Evolutionary conservation across 1,284 basidiomycete species (phyloP).

Genomic region (Ustilago bromivora): DNA sequence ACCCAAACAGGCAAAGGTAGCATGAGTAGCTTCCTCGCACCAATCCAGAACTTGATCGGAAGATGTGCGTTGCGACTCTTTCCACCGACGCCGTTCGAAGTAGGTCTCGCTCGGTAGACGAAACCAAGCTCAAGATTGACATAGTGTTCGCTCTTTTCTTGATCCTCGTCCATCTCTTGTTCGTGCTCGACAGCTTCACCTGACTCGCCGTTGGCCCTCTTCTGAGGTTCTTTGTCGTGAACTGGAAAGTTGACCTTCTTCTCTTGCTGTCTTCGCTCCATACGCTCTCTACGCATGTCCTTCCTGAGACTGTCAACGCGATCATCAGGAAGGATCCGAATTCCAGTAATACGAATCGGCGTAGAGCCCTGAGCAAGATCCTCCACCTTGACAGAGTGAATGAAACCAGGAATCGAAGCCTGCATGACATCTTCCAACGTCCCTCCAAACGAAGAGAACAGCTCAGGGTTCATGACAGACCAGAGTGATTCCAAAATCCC

Average conservation of each 20-base stretch:
- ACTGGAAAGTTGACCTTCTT: slow-evolving; percentile 8
- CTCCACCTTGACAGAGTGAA: slow-evolving; percentile 55
- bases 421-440: slow-evolving; percentile 60
- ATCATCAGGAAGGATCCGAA: slow-evolving; percentile 40
- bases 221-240: neutral
- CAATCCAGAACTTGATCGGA: slow-evolving; percentile 55
- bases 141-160: slow-evolving; percentile 31
- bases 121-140: slow-evolving; percentile 55
- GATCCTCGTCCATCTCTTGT: slow-evolving; percentile 11
- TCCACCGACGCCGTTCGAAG: slow-evolving; percentile 24
- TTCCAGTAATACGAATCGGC: slow-evolving; percentile 48
- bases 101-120: slow-evolving; percentile 49
- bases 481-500: slow-evolving; percentile 46
- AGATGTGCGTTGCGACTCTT: slow-evolving; percentile 51
- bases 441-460: slow-evolving; percentile 42
- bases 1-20: slow-evolving; percentile 58
- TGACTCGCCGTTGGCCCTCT: neutral
- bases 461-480: slow-evolving; percentile 50
- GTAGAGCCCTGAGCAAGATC: slow-evolving; percentile 55
- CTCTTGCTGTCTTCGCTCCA: neutral
- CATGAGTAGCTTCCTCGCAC: slow-evolving; percentile 38
- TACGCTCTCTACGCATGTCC: slow-evolving; percentile 13
- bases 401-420: slow-evolving; percentile 51
- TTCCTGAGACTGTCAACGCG: slow-evolving; percentile 5
- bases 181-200: slow-evolving; percentile 2